Conservation (phyloP, 441 rosid species). For the Raphanus hybrid region DNA sequence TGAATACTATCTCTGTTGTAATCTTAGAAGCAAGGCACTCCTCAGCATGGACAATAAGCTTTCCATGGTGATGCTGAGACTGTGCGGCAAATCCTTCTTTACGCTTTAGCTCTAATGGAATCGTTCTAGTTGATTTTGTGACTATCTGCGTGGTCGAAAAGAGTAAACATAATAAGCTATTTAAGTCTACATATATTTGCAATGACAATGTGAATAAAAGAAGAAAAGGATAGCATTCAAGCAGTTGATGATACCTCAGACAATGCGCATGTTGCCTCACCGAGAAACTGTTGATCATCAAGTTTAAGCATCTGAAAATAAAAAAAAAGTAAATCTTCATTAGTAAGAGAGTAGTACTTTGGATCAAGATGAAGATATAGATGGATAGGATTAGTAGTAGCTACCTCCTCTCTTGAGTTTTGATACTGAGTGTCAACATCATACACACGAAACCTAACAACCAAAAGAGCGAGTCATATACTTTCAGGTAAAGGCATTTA, state of each 20-base stretch:
- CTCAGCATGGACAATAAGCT: conserved; percentile 84
- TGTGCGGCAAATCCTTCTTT: conserved; percentile 56
- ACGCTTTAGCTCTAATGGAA: conserved; percentile 62
- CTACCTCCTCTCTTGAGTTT: conserved; percentile 72
- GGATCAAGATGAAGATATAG: too few species aligned
- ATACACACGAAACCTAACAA: conserved; percentile 67
- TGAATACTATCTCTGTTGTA: conserved; percentile 67
- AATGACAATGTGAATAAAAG: not conserved
- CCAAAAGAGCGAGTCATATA: conserved; percentile 7
- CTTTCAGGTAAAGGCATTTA: not conserved
- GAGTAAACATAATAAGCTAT: too few species aligned
- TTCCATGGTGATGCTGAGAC: conserved; percentile 52
- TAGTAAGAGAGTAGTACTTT: not conserved
- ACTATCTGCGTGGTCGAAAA: conserved; percentile 59
- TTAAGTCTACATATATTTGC: too few species aligned
- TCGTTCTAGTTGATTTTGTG: conserved; percentile 60
- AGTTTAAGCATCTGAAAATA: conserved; percentile 76
- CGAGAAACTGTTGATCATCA: conserved; percentile 91
- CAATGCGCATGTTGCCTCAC: conserved; percentile 78
- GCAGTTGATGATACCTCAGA: conserved; percentile 49
- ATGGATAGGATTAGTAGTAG: too few species aligned
- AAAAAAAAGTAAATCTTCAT: conserved; percentile 29
- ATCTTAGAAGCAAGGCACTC: conserved; percentile 77
- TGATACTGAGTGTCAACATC: conserved; percentile 87
- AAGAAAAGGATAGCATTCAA: not conserved